Conservation (phyloP, 192 early-diverging fungal genomes). For the Entomortierella beljakovae region DNA sequence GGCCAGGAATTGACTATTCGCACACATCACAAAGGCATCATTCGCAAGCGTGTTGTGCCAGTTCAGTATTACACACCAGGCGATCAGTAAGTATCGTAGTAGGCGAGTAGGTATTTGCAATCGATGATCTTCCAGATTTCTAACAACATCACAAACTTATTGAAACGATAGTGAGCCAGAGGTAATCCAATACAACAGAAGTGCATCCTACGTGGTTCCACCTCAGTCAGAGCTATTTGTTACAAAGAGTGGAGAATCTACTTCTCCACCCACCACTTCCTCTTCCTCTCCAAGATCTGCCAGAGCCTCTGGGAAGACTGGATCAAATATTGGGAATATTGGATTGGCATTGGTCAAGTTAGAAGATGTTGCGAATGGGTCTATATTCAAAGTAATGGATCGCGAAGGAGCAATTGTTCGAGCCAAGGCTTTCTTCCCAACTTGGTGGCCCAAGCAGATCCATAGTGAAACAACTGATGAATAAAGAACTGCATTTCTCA, state of each 20-base stretch:
- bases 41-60: conserved; percentile 91
- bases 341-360: conserved; percentile 90
- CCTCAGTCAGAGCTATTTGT: conserved; percentile 42
- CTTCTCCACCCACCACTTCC: conserved; percentile 21
- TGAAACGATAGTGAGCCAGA: conserved; percentile 50
- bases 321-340: conserved; percentile 77
- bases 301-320: conserved; percentile 72
- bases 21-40: conserved; percentile 94
- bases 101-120: conserved; percentile 1
- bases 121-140: conserved; percentile 7
- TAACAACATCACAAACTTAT: neutral
- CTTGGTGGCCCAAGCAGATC: conserved; percentile 46
- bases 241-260: conserved; percentile 17
- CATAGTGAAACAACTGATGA: neutral
- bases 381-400: conserved; percentile 47
- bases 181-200: conserved; percentile 30
- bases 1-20: conserved; percentile 99
- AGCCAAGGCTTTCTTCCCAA: conserved; percentile 46
- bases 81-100: conserved; percentile 55
- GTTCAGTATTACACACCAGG: conserved; percentile 69
- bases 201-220: conserved; percentile 24
- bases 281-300: conserved; percentile 45
- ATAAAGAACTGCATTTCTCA: conserved; percentile 5
- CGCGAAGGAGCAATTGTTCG: conserved; percentile 39
- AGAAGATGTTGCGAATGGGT: conserved; percentile 68